Evolutionary conservation across 176 grass and related monocot genomes (phyloP), one percentile per base, ranked within the genome.

Genomic region (Aegilops speltoides): DNA sequence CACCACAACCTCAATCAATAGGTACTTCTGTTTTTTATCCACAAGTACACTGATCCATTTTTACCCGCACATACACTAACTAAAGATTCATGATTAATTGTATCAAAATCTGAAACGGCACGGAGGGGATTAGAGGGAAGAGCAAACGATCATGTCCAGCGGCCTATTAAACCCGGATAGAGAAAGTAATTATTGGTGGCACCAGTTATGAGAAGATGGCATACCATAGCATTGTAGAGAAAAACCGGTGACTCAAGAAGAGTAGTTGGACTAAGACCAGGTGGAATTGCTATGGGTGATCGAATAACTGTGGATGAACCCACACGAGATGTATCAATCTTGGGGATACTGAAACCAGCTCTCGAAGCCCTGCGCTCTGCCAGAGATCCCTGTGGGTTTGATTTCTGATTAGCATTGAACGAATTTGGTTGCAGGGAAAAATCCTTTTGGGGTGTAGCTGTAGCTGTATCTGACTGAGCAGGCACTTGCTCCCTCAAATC

Each of bases 221-320:
- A 70, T 97, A 99, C 97, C 94, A 87, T 64, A 68, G 80, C 63
- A 73, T 99, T 94, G 85, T 88, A 91, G 78, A 99, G 94, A 70
- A 99, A 92, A 82, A 97, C 92, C 10, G 97, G 97, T 32, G 97
- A 99, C 36, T 99, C 97, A 26, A 99, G 85, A 62, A 97, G 86
- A 43, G 85, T 81, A 45, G 92, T 95, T 65, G 97, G 97, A 80
- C 97, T 99, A 52, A 99, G 89, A 75, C 97, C 97, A 77, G 94
- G 94, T 65, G 97, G 94, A 85, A 99, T 99, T 46, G 92, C 88
- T 79, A 99, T 79, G 25, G 97, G 97, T 33, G 97, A 99, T 52
- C 76, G 62, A 78, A 81, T 85, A 69, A 88, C 85, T 24, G 86
- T 60, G 28, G 89, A 92, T 69, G 97, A 94, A 80, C 85, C 86